Conservation (phyloP, 805 yeast species). For the Myxozyma udenii region DNA sequence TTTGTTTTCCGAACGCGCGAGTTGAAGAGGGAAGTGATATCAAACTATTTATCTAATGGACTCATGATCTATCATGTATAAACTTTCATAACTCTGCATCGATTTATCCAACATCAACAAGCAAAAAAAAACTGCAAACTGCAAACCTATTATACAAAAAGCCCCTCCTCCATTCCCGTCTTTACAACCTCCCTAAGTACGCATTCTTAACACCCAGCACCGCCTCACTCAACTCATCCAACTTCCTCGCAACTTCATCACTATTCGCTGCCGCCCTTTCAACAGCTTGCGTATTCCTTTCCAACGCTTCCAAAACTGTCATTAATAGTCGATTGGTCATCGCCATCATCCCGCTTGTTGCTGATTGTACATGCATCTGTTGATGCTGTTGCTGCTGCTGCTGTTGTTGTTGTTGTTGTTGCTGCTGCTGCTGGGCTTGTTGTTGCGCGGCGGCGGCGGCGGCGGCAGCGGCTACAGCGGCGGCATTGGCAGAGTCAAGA, state of each 20-base stretch:
- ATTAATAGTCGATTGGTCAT: conserved; percentile 9
- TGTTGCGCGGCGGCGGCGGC: too few species aligned
- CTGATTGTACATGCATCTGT: too few species aligned
- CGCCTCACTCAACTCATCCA: conserved; percentile 9
- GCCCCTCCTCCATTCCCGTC: too few species aligned
- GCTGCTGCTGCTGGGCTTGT: neutral
- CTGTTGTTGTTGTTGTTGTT: neutral
- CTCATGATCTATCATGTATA: neutral
- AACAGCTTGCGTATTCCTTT: conserved; percentile 17
- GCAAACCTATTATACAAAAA: too few species aligned
- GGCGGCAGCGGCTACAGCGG: neutral
- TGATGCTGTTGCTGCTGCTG: neutral
- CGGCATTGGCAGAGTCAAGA: neutral
- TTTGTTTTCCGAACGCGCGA: neutral
- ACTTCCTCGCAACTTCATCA: conserved; percentile 7
- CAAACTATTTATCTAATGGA: neutral
- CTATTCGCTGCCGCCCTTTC: conserved; percentile 8
- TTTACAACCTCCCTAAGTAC: too few species aligned
- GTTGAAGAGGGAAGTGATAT: neutral
- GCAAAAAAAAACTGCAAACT: too few species aligned
- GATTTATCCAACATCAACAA: too few species aligned
- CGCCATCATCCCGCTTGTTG: neutral
- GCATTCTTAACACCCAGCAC: conserved; percentile 13
- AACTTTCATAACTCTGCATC: too few species aligned
- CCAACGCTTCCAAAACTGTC: conserved; percentile 15